Conservation (phyloP, 768 basidiomycete species). For the Macrolepiota albuminosa region DNA sequence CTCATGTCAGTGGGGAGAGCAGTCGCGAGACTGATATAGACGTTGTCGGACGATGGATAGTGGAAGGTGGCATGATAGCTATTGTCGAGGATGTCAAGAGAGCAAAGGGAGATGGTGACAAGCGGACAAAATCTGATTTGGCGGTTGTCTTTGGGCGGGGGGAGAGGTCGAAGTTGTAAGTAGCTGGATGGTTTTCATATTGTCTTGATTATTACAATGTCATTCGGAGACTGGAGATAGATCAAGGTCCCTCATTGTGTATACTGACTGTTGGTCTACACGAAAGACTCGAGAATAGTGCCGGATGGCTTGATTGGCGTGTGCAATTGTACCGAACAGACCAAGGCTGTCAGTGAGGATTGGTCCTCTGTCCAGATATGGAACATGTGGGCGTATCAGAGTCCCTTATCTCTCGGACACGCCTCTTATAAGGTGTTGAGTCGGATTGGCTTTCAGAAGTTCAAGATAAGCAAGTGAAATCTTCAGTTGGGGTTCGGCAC, state of each 20-base stretch:
- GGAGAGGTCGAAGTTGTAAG: slow-evolving; percentile 19
- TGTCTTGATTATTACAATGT: neutral
- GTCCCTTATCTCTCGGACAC: too few species aligned
- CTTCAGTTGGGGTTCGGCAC: too few species aligned
- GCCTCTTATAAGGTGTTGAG: too few species aligned
- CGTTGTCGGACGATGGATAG: slow-evolving; percentile 46
- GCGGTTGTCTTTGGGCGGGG: slow-evolving; percentile 30
- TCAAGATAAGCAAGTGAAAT: too few species aligned
- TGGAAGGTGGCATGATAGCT: slow-evolving; percentile 39
- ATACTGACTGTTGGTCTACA: neutral
- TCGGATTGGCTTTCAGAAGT: too few species aligned
- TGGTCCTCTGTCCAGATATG: too few species aligned
- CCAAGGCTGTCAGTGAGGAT: too few species aligned
- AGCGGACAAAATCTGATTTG: slow-evolving; percentile 22
- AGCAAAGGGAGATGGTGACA: slow-evolving; percentile 19
- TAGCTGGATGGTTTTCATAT: neutral
- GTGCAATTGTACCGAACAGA: too few species aligned
- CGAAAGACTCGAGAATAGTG: too few species aligned
- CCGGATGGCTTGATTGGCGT: too few species aligned
- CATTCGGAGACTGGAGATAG: too few species aligned
- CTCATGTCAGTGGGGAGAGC: slow-evolving; percentile 23
- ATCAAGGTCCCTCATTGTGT: neutral
- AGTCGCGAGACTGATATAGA: slow-evolving; percentile 41
- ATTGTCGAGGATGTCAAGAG: slow-evolving; percentile 32
- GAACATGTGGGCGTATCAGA: too few species aligned